Evolutionary conservation across 192 early-diverging fungal genomes (phyloP).

Genomic region (Backusella morwellensis): DNA sequence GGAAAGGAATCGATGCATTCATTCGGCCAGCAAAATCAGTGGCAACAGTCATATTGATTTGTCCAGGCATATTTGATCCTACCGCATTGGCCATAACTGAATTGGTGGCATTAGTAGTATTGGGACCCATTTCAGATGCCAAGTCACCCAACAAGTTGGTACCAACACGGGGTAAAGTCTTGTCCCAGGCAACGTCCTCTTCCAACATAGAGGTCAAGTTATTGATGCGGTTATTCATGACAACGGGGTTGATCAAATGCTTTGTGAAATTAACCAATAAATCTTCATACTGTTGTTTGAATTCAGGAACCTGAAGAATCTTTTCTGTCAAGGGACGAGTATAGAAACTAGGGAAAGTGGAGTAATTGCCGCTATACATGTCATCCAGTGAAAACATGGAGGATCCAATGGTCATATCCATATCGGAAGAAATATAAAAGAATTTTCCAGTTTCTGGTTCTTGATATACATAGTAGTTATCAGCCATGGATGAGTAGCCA

Average conservation of each 20-base stretch:
- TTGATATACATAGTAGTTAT: conserved; percentile 41
- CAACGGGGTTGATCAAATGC: conserved; percentile 33
- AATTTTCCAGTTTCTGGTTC: conserved; percentile 37
- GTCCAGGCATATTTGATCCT: background rate
- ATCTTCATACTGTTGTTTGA: conserved; percentile 33
- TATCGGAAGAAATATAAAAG: conserved; percentile 35
- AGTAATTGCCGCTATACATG: conserved; percentile 26
- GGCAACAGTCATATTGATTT: background rate
- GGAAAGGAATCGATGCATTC: background rate
- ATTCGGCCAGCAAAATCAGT: background rate
- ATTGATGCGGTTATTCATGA: conserved; percentile 23
- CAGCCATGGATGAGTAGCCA: conserved; percentile 30
- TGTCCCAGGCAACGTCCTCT: conserved; percentile 42
- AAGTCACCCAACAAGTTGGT: background rate
- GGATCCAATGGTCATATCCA: conserved; percentile 39
- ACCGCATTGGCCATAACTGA: background rate
- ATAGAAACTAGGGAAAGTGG: conserved; percentile 6
- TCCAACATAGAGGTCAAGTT: conserved; percentile 29
- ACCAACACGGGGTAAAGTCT: conserved; percentile 14
- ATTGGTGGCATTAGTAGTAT: background rate
- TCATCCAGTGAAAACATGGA: conserved; percentile 5
- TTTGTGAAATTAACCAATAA: conserved; percentile 32
- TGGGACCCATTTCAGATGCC: background rate
- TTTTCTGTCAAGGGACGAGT: conserved; percentile 27
- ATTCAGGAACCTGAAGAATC: conserved; percentile 31